phyloP scores from a whole-genome alignment of 305 asterid species.

The Caryopteris hybrid region DNA sequence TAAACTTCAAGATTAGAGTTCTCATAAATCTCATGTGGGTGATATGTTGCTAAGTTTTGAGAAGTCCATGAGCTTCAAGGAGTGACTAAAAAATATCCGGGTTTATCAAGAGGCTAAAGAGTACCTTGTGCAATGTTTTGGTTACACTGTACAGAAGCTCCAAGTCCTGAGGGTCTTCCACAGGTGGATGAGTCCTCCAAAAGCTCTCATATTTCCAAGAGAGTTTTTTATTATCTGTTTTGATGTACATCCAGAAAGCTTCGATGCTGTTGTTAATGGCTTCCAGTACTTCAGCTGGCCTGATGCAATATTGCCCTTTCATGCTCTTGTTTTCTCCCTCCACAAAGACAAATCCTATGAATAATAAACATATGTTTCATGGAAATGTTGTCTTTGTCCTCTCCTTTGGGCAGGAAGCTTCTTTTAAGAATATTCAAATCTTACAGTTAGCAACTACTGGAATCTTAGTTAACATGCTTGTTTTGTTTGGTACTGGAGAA shows the following conservation, averaged over 20 bases:
- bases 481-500: background rate
- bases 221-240: constrained; percentile 25
- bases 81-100: too few relatives aligned
- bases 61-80: too few relatives aligned
- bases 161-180: constrained; percentile 61
- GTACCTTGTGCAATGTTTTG: constrained; percentile 39
- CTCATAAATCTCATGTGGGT: too few relatives aligned
- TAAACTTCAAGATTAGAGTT: too few relatives aligned
- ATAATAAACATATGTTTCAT: background rate
- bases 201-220: constrained; percentile 23
- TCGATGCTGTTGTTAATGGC: constrained; percentile 43
- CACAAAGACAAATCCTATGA: constrained; percentile 9
- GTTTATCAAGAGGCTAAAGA: background rate
- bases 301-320: constrained; percentile 26
- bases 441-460: background rate
- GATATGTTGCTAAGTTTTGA: too few relatives aligned
- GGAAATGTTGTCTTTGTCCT: background rate
- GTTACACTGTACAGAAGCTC: constrained; percentile 31
- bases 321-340: constrained; percentile 18
- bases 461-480: constrained; percentile 17
- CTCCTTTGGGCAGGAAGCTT: background rate
- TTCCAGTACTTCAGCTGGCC: constrained; percentile 31
- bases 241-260: constrained; percentile 40
- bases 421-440: background rate
- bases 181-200: constrained; percentile 22